phyloP scores from a whole-genome alignment of 129 eudicot genomes.

The Lonicera japonica region DNA sequence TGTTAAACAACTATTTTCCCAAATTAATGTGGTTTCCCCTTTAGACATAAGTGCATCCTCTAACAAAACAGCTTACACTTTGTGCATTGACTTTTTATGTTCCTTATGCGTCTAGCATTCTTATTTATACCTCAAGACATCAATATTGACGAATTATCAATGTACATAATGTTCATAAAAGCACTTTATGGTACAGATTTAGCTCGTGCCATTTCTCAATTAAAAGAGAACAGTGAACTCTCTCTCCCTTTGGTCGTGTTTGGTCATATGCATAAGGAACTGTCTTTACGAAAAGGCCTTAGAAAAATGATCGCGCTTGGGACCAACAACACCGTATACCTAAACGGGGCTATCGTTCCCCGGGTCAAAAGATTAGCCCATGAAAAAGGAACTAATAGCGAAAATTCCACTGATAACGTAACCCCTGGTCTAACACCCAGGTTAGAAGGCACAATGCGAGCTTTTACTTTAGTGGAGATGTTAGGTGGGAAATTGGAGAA shows the following conservation, averaged over 20 bases:
- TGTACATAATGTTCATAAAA: not conserved
- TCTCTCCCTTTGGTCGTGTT: constrained; percentile 64
- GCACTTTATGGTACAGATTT: constrained; percentile 49
- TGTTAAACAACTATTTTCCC: too few species aligned
- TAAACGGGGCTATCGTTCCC: constrained; percentile 86
- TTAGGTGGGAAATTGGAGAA: constrained; percentile 45
- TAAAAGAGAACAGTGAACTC: constrained; percentile 44
- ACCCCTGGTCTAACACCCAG: constrained; percentile 9
- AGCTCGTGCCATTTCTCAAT: constrained; percentile 52
- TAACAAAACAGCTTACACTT: too few species aligned
- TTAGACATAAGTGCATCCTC: too few species aligned
- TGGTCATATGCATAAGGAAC: constrained; percentile 93
- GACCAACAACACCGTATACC: constrained; percentile 56
- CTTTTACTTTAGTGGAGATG: constrained; percentile 63
- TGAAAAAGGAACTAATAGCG: constrained; percentile 20
- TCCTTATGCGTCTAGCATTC: too few species aligned
- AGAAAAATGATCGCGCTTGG: constrained; percentile 82
- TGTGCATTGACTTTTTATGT: too few species aligned
- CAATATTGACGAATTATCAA: too few species aligned
- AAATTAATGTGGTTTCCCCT: too few species aligned
- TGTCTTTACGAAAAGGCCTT: constrained; percentile 59
- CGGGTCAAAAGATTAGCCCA: constrained; percentile 42
- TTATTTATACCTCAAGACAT: too few species aligned
- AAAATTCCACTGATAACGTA: constrained; percentile 15
- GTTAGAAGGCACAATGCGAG: constrained; percentile 49